Conservation (phyloP, 139 green algal species). For the Chlorokybus atmophyticus region DNA sequence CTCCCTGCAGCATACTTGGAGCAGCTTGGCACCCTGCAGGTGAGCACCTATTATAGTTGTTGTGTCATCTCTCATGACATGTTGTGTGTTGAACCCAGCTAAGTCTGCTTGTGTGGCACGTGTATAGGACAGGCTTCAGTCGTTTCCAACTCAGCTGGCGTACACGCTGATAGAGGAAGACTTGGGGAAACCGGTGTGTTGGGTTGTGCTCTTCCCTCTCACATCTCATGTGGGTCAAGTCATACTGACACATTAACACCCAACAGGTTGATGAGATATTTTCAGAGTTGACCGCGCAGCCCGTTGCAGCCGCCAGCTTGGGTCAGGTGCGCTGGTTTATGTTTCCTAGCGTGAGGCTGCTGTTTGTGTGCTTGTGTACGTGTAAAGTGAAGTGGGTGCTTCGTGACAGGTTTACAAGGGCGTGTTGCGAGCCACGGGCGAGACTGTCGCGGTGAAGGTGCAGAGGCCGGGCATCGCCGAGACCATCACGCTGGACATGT, state of each 20-base stretch:
- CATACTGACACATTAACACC: background rate
- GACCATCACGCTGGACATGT: slow-evolving; percentile 80
- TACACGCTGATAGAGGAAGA: slow-evolving; percentile 23
- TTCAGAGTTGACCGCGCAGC: slow-evolving; percentile 56
- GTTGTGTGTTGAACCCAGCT: background rate
- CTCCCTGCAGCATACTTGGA: slow-evolving; percentile 24
- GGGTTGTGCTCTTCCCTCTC: background rate
- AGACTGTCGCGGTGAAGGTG: slow-evolving; percentile 88
- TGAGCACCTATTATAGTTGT: background rate
- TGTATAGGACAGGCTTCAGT: slow-evolving; percentile 18
- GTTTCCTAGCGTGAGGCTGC: too few species aligned
- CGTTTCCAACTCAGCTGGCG: slow-evolving; percentile 15
- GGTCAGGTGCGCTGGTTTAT: too few species aligned
- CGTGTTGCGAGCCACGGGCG: slow-evolving; percentile 40
- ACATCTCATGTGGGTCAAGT: background rate
- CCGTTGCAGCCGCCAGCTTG: slow-evolving; percentile 72
- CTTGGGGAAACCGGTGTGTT: slow-evolving; percentile 14
- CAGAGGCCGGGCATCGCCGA: slow-evolving; percentile 84
- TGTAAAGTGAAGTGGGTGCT: too few species aligned
- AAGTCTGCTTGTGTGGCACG: background rate
- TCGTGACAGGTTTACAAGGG: slow-evolving; percentile 30
- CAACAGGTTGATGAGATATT: slow-evolving; percentile 57
- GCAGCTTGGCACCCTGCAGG: slow-evolving; percentile 15
- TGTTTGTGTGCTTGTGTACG: too few species aligned
- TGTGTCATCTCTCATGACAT: background rate